Base-by-base conservation (phyloP, 129 eudicot species). In the Rutidosis leptorrhynchoides region DNA sequence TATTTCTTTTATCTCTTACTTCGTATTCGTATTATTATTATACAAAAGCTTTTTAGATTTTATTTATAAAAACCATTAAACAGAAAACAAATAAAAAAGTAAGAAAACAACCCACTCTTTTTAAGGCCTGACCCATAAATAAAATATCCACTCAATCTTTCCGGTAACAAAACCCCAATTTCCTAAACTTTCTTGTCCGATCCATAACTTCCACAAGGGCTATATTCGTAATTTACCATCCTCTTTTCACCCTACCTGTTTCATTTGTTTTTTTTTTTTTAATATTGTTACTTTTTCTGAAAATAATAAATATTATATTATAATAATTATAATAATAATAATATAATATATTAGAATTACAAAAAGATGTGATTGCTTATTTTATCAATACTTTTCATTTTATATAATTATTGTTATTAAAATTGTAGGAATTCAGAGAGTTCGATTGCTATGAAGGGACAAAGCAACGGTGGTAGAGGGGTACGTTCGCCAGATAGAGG, bases 401-500 rank as follows among this genome's bases (percentile, higher is more conserved):
- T 23, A 11, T 11, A 40, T 40, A n/a, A n/a, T n/a, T n/a, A 40
- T 32, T 6, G 5, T 10, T 11, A 11, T 10, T 12, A 40, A 40
- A 2, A 40, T 40, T 77, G 73, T 52, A 87, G 95, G 85, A 83
- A 86, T 76, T 70, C 63, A 27, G 89, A 87, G 62, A 71, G 64
- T 52, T 65, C 86, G 58, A 69, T 72, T 75, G 89, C 58, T 54
- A 90, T 90, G 97, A 90, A 84, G 79, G 88, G 81, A 23, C 86
- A 83, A 22, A 73, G 83, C 77, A 90, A 85, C 79, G 90, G 94
- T 15, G 80, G 79, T 24, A 83, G 88, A 74, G 84, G 82, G 55
- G 74, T 89, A 68, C 65, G 84, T 53, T 86, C 96, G 43, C 88
- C 96, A 56, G 95, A 85, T 14, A 85, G 85, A 70, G 83, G 71